Evolutionary conservation across 2,329 filamentous ascomycete genomes (phyloP).

Genomic region (Xylaria sp.): DNA sequence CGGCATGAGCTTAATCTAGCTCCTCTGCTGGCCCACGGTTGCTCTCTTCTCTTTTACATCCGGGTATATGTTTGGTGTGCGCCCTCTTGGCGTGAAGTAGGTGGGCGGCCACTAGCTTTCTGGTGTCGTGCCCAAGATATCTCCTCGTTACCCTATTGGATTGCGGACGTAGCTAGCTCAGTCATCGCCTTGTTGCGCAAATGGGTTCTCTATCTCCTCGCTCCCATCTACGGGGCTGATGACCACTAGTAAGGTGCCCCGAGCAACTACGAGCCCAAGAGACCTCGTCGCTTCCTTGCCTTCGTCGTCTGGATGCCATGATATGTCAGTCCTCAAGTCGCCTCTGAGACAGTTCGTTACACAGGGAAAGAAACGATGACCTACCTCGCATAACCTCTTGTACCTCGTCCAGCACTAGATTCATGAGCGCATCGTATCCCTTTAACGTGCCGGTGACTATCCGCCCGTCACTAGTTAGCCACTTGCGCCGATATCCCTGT

Average conservation of each 20-base stretch:
- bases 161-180: constrained; percentile 44
- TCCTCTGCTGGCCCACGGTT: not conserved
- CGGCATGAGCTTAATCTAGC: not conserved
- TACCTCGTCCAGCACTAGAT: constrained; percentile 93
- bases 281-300: constrained; percentile 85
- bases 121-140: not conserved
- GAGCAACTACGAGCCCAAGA: constrained; percentile 87
- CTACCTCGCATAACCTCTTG: constrained; percentile 87
- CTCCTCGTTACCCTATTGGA: constrained; percentile 5
- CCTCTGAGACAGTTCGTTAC: not conserved
- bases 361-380: constrained; percentile 45
- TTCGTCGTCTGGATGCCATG: constrained; percentile 79
- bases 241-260: constrained; percentile 90
- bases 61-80: constrained; percentile 4
- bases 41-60: constrained; percentile 6
- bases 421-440: constrained; percentile 98
- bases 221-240: constrained; percentile 94
- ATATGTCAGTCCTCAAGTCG: constrained; percentile 17
- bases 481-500: not conserved
- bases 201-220: constrained; percentile 95
- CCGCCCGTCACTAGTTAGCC: constrained; percentile 14
- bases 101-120: not conserved
- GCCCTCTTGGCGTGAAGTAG: not conserved
- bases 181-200: constrained; percentile 77
- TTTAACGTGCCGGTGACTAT: constrained; percentile 89